These are phyloP conservation scores for Hygrophorus pudorinus DNA, from an alignment of 768 basidiomycete genomes.

Conservation along the genomic window DNA sequence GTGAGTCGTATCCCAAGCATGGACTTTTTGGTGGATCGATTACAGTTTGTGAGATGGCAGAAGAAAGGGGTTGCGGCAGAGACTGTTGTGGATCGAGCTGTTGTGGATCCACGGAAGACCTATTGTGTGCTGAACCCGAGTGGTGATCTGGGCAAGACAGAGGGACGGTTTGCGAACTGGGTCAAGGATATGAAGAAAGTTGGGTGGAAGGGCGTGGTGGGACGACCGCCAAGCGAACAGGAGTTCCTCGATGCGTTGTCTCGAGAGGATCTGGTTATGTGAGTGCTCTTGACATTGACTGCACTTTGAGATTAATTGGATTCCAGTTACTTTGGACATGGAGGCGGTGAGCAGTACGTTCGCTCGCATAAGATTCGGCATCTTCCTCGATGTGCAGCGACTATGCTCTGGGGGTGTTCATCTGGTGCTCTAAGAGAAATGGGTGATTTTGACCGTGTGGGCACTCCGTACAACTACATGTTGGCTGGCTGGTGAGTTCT, in stretches of 20 bases:
- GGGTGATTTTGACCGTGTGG: slow-evolving; percentile 89
- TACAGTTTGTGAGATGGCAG: slow-evolving; percentile 49
- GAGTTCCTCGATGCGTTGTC: slow-evolving; percentile 68
- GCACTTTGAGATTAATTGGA: slow-evolving; percentile 1
- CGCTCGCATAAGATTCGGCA: slow-evolving; percentile 79
- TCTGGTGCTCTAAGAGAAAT: slow-evolving; percentile 81
- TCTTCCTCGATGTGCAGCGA: slow-evolving; percentile 78
- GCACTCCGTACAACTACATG: slow-evolving; percentile 94
- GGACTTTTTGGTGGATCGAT: slow-evolving; percentile 78
- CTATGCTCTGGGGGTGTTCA: slow-evolving; percentile 99
- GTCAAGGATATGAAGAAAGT: slow-evolving; percentile 53
- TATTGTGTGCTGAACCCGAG: slow-evolving; percentile 89
- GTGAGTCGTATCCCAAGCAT: slow-evolving; percentile 90
- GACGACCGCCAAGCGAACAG: slow-evolving; percentile 70
- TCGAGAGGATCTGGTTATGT: slow-evolving; percentile 84
- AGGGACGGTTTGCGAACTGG: slow-evolving; percentile 77
- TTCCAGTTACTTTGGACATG: slow-evolving; percentile 93
- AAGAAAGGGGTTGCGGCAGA: slow-evolving; percentile 15
- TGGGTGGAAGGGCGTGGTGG: slow-evolving; percentile 82
- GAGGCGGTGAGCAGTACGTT: slow-evolving; percentile 90
- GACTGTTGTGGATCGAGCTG: slow-evolving; percentile 31
- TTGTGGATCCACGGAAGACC: slow-evolving; percentile 56
- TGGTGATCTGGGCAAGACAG: slow-evolving; percentile 78
- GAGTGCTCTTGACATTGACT: slow-evolving; percentile 24
- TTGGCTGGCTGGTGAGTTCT: slow-evolving; percentile 85